Conservation (phyloP, 306 rosid genomes). For the Trifolium repens region DNA sequence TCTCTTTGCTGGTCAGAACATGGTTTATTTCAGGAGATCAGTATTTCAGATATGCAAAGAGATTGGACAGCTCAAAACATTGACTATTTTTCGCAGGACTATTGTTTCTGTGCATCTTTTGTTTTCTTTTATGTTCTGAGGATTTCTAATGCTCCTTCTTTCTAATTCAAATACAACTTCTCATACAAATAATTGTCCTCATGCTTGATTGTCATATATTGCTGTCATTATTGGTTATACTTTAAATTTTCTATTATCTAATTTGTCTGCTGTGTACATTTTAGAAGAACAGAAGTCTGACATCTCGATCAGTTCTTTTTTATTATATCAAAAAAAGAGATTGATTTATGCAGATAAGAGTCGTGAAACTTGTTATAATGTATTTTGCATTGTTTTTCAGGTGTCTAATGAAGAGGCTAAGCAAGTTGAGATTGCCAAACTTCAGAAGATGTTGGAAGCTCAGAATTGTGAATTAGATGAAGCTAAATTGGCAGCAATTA, state of each 20-base stretch:
- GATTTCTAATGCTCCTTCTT: constrained; percentile 6
- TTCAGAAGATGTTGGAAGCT: constrained; percentile 70
- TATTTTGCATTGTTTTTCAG: constrained; percentile 53
- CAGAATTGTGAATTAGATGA: constrained; percentile 77
- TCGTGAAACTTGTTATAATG: constrained; percentile 28
- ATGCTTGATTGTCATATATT: neutral
- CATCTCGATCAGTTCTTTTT: neutral
- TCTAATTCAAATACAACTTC: constrained; percentile 1
- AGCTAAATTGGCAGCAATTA: constrained; percentile 70
- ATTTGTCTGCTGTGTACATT: constrained; percentile 23
- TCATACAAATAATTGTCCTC: neutral
- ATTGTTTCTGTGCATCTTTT: neutral
- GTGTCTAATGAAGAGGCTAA: constrained; percentile 88
- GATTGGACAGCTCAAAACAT: neutral
- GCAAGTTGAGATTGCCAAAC: constrained; percentile 70
- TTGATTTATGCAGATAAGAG: neutral
- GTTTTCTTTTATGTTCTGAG: constrained; percentile 17
- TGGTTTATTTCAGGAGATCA: constrained; percentile 10
- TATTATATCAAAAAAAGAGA: constrained; percentile 4
- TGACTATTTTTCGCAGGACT: neutral
- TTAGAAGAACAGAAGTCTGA: neutral
- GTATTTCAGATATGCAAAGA: neutral
- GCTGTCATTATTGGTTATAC: constrained; percentile 12
- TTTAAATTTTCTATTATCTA: constrained; percentile 25
- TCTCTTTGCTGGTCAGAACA: constrained; percentile 2